Percentiles rank a stretch among this genome's conserved stretches.
These are phyloP conservation scores for Megacollybia marginata DNA, from an alignment of 768 basidiomycete species.

Conservation along the genomic window DNA sequence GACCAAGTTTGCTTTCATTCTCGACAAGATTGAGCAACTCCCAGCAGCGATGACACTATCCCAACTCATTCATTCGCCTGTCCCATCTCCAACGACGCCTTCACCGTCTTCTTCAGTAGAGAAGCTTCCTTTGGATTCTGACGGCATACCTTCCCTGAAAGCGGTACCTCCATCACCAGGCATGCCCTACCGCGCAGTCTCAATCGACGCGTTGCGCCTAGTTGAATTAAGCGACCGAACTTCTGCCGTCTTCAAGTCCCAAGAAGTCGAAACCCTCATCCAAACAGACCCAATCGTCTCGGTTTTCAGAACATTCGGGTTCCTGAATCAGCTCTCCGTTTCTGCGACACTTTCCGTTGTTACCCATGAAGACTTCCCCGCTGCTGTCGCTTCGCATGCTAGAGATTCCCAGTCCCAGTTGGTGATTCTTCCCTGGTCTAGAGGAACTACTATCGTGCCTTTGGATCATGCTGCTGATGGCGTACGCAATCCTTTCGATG, in stretches of 20 bases:
- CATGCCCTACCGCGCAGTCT: constrained; percentile 1
- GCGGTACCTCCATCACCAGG: neutral
- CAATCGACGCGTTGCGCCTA: constrained; percentile 73
- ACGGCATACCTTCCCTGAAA: constrained; percentile 1
- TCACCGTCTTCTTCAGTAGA: constrained; percentile 12
- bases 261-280: constrained; percentile 64
- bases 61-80: constrained; percentile 52
- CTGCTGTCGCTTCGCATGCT: constrained; percentile 56
- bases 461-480: constrained; percentile 21
- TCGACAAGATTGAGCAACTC: constrained; percentile 77
- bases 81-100: constrained; percentile 1
- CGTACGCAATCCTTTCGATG: constrained; percentile 62
- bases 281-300: constrained; percentile 65
- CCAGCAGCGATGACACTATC: constrained; percentile 77
- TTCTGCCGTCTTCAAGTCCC: constrained; percentile 78
- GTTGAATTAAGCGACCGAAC: constrained; percentile 87
- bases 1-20: constrained; percentile 61
- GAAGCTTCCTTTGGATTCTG: constrained; percentile 22
- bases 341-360: constrained; percentile 71
- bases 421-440: constrained; percentile 81
- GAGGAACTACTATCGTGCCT: constrained; percentile 24
- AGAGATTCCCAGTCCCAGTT: constrained; percentile 55
- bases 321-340: constrained; percentile 60
- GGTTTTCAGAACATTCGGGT: constrained; percentile 72
- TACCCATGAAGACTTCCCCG: constrained; percentile 63